A percentile compares a stretch with the other conserved stretches of the same genome.
Evolutionary conservation across 2,329 filamentous ascomycete species (phyloP).

Genomic region (Colletotrichum tabaci): DNA sequence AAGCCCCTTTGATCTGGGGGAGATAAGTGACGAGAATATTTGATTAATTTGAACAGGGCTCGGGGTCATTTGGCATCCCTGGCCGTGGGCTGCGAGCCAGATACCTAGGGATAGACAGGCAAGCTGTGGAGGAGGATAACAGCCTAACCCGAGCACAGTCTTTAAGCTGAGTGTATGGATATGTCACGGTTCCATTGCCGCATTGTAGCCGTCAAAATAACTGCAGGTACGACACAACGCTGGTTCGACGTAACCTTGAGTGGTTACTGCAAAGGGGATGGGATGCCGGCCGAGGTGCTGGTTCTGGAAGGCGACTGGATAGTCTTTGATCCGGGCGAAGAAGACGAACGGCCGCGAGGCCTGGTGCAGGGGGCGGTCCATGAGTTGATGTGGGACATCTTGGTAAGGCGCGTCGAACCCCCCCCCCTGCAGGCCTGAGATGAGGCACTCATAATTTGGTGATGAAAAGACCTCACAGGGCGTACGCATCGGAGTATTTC

Average conservation of each 20-base stretch:
- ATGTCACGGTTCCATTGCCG: conserved; percentile 6
- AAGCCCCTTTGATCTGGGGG: conserved; percentile 31
- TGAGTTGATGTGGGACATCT: conserved; percentile 22
- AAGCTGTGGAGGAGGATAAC: conserved; percentile 18
- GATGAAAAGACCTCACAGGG: conserved; percentile 2
- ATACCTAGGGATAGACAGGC: neutral
- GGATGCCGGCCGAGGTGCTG: neutral
- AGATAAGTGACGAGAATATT: conserved; percentile 24
- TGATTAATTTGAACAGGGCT: conserved; percentile 18
- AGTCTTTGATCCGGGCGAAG: conserved; percentile 4
- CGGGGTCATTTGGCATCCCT: conserved; percentile 7
- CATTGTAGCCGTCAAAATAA: neutral
- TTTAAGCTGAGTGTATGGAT: conserved; percentile 8
- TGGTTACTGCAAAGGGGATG: conserved; percentile 1
- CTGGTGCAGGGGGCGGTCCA: conserved; percentile 28
- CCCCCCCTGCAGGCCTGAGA: conserved; percentile 36
- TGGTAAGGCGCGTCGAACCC: conserved; percentile 11
- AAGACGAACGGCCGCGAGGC: conserved; percentile 20
- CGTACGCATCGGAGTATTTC: conserved; percentile 27
- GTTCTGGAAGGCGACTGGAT: conserved; percentile 23
- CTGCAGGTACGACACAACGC: conserved; percentile 18
- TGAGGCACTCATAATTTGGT: conserved; percentile 26
- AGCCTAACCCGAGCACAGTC: conserved; percentile 15
- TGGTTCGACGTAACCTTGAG: neutral
- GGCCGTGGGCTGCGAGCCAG: neutral